These are phyloP conservation scores for Aciculosporium take DNA, from an alignment of 2,329 filamentous ascomycete genomes.

Conservation along the genomic window DNA sequence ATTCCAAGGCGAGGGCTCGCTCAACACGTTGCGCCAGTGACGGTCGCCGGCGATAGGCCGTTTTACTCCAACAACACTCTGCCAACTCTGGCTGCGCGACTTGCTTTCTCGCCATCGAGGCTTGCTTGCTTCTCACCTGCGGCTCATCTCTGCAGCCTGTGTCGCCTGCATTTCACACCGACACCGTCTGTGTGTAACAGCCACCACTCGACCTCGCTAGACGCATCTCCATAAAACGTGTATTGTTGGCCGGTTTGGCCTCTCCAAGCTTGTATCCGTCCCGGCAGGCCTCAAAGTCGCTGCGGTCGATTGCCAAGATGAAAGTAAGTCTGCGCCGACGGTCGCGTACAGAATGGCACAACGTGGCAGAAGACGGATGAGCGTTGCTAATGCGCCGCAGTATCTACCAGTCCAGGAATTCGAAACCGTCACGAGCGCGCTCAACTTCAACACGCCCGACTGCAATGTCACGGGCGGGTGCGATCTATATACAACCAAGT, in stretches of 20 bases:
- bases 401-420: conserved; percentile 86
- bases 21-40: background rate
- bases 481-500: conserved; percentile 95
- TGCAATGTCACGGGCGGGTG: conserved; percentile 86
- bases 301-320: conserved; percentile 16
- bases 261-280: no score
- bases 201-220: no score
- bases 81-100: conserved; percentile 1
- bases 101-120: no score
- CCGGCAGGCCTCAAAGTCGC: background rate
- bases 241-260: no score
- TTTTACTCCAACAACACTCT: background rate
- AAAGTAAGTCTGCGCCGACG: conserved; percentile 18
- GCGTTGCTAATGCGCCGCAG: conserved; percentile 30
- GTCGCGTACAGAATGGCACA: background rate
- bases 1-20: background rate
- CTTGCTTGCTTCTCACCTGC: background rate
- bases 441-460: conserved; percentile 92
- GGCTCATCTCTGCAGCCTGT: background rate
- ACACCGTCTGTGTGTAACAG: no score
- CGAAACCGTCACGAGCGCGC: conserved; percentile 77
- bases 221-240: no score
- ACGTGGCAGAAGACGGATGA: no score
- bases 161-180: background rate
- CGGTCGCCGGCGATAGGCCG: no score